phyloP scores from a whole-genome alignment of 495 filamentous ascomycete genomes.

The Xylaria telfairii region DNA sequence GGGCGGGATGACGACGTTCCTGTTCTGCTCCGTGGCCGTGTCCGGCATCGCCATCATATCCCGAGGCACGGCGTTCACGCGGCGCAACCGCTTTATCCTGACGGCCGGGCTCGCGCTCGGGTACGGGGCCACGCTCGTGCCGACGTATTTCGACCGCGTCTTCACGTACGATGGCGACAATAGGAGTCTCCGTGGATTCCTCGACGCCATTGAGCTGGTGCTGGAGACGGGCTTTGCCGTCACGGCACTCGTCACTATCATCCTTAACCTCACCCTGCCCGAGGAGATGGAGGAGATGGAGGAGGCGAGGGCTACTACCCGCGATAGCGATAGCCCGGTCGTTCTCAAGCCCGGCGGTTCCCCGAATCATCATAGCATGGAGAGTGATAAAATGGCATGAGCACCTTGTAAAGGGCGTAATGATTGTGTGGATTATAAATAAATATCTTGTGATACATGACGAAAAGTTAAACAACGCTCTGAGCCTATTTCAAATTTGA shows the following conservation, averaged over 20 bases:
- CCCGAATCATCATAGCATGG: slow-evolving; percentile 10
- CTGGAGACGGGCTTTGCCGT: slow-evolving; percentile 82
- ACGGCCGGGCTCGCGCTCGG: slow-evolving; percentile 79
- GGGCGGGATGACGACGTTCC: slow-evolving; percentile 92
- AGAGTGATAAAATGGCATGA: slow-evolving; percentile 20
- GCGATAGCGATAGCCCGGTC: neutral
- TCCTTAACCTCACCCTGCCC: slow-evolving; percentile 75
- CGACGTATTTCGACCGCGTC: slow-evolving; percentile 75
- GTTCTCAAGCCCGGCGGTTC: neutral
- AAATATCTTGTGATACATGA: neutral
- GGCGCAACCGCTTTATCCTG: slow-evolving; percentile 87
- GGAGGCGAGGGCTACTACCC: slow-evolving; percentile 25
- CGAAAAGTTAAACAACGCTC: neutral
- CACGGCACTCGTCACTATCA: slow-evolving; percentile 70
- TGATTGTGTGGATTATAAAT: neutral
- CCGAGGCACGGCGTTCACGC: slow-evolving; percentile 74
- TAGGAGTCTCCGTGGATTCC: slow-evolving; percentile 73
- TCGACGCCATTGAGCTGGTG: slow-evolving; percentile 81
- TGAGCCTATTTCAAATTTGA: neutral
- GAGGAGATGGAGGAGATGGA: slow-evolving; percentile 69
- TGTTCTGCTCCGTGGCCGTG: slow-evolving; percentile 84
- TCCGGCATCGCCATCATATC: slow-evolving; percentile 87
- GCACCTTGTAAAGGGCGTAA: neutral
- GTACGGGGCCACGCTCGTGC: slow-evolving; percentile 81
- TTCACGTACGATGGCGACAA: slow-evolving; percentile 77